These are phyloP conservation scores for Telfairia occidentalis DNA, from an alignment of 331 rosid species.

Conservation along the genomic window DNA sequence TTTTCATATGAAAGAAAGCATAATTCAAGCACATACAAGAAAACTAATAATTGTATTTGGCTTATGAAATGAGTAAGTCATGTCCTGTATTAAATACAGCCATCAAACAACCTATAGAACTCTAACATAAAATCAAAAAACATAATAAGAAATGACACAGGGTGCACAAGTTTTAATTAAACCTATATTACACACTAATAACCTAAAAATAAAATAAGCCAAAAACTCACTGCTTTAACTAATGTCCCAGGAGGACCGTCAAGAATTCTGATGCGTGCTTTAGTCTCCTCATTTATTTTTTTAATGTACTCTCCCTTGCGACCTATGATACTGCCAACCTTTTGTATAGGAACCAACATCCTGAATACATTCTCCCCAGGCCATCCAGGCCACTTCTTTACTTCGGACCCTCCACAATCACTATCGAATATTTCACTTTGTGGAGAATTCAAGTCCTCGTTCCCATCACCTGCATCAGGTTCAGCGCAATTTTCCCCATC, in stretches of 20 bases:
- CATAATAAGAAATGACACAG: not conserved
- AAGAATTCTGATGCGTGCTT: conserved; percentile 81
- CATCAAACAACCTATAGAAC: not conserved
- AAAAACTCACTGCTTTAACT: conserved; percentile 82
- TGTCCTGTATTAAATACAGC: not conserved
- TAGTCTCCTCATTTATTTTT: conserved; percentile 75
- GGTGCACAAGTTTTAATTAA: not conserved
- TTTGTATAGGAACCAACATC: conserved; percentile 85
- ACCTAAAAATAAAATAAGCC: not conserved
- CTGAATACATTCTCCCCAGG: conserved; percentile 91
- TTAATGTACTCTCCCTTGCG: conserved; percentile 87
- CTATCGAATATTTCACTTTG: not conserved
- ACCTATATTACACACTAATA: not conserved
- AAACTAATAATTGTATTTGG: not conserved
- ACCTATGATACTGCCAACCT: conserved; percentile 90
- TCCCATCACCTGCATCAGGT: not conserved
- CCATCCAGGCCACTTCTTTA: conserved; percentile 96
- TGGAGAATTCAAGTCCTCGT: not conserved
- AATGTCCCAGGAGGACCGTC: conserved; percentile 91
- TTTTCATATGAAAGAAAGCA: not conserved
- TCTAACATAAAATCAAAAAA: not conserved
- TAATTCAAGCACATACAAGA: not conserved
- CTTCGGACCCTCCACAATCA: not conserved
- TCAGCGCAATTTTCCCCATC: not conserved
- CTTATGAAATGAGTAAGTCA: not conserved